Evolutionary conservation across 2,329 filamentous ascomycete genomes (phyloP), one percentile per base, ranked within the genome.

Genomic region (Phyllosticta citribraziliensis): DNA sequence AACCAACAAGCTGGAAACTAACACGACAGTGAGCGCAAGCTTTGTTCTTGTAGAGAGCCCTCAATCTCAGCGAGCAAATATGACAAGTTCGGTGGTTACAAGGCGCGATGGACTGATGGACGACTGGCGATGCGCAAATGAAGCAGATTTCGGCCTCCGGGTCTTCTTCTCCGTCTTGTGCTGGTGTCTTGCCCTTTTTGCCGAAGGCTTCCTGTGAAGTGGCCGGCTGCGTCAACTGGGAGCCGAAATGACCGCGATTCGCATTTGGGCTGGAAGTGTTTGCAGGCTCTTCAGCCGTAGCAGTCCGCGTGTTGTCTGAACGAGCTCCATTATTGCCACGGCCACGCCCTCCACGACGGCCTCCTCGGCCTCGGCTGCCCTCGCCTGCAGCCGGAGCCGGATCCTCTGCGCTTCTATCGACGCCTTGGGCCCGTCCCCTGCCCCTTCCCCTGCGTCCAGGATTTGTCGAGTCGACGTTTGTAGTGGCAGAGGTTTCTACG

Each of bases 21-120:
- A 92, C 89, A 70, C 94, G 82, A 73, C 94, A 99, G 74, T 97
- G 92, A n/a, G 92, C 89, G 75, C 94, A 99, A 65, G 92, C 89
- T 74, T 96, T 96, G 63, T 87, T 95, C 79, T 97, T 97, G 77
- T 97, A 99, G 53, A 99, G 78, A 0, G 93, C 94, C 67, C 94
- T 84, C 84, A 97, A 84, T 63, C 94, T 84, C 67, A 99, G 78
- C 10, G 91, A 88, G 74, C 94, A 99, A 66, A 97, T 96, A 76
- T 99, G 94, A 72, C 94, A 99, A 56, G 93, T 97, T 62, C 89
- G 84, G 76, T 99, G 94, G 74, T 97, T 97, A 76, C 94, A 99
- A 20, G 94, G 93, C 33, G 92, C 86, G 65, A 99, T 85, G 10
- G 92, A 88, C 68, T 90, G 86, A 77, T 97, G 91, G 56, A 88